Conservation (phyloP, 2,329 filamentous ascomycete species). For the Phoma herbarum region DNA sequence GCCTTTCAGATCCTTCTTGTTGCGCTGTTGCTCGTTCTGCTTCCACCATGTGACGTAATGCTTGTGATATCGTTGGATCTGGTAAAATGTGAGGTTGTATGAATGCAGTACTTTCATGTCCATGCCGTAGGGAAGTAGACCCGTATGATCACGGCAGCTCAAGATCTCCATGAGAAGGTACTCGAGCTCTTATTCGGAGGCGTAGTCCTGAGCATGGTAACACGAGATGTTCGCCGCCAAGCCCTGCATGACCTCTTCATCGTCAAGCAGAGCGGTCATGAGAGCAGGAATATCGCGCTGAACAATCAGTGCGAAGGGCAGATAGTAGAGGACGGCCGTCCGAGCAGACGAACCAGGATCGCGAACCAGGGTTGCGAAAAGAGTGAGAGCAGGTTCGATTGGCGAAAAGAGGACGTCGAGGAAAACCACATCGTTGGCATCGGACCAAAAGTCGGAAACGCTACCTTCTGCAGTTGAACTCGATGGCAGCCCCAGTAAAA, state of each 20-base stretch:
- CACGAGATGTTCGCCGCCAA: slow-evolving; percentile 1
- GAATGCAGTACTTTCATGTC: neutral
- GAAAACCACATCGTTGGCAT: neutral
- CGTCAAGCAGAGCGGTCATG: neutral
- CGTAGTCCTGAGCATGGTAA: neutral
- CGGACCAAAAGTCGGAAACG: neutral
- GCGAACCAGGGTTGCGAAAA: neutral
- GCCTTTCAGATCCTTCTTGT: neutral
- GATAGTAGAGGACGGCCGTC: slow-evolving; percentile 4
- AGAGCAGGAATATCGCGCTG: neutral
- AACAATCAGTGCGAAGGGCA: neutral
- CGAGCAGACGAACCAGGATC: neutral
- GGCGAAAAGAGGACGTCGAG: neutral
- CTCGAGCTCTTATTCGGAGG: neutral
- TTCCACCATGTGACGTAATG: neutral
- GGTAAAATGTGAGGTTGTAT: neutral
- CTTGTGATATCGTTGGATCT: neutral
- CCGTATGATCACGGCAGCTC: neutral
- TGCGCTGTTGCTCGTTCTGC: neutral
- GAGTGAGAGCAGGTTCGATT: neutral
- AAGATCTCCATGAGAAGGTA: neutral
- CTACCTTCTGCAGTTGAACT: neutral
- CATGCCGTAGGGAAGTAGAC: neutral
- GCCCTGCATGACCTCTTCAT: neutral
- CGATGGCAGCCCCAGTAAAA: neutral